Evolutionary conservation across 2,329 filamentous ascomycete genomes (phyloP), one percentile per base, ranked within the genome.

Genomic region (Aspergillus texensis): DNA sequence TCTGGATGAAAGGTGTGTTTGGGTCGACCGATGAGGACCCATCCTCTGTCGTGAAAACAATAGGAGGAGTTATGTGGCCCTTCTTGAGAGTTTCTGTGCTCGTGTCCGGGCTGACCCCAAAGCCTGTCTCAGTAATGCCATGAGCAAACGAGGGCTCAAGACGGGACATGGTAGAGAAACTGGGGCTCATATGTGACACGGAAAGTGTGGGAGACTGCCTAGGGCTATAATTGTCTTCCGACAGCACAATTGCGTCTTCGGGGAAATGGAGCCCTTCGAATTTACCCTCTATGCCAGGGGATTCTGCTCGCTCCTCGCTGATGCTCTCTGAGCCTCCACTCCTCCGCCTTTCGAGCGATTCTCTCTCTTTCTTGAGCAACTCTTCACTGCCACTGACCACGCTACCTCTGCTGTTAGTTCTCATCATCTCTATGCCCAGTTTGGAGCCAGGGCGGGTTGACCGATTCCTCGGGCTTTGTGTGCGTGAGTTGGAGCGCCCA

Each of bases 351-450:
- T 74, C 75, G 43, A 78, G 62, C 14, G 74, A 69, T 41, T 79
- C 77, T 48, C 70, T 74, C 66, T 74, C 77, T 64, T 71, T 75
- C 55, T 71, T 73, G 41, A 77, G 62, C 9, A 75, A 65, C 41
- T 82, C 80, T 52, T 82, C 80, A 57, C 75, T 76, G 57, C 77
- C 79, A 60, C 80, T 82, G 43, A 82, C 80, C 36, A 92, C 86
- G 72, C 94, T 97, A 56, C 96, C 94, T 71, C 94, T 91, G 73
- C 93, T 97, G 76, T 97, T 96, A 24, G 94, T 96, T 55, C 94
- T 89, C 92, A 97, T 94, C 94, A 98, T 97, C 77, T 98, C 94
- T 57, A 93, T 95, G 1, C 93, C 93, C 2, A 98, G 86, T 77
- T 97, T 97, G 0, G 93, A 97, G 60, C 90, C 91, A 14, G 91